A percentile compares a stretch with the other conserved stretches of the same genome.
Conservation (phyloP, 2,329 filamentous ascomycete genomes). For the Claviceps maximensis region DNA sequence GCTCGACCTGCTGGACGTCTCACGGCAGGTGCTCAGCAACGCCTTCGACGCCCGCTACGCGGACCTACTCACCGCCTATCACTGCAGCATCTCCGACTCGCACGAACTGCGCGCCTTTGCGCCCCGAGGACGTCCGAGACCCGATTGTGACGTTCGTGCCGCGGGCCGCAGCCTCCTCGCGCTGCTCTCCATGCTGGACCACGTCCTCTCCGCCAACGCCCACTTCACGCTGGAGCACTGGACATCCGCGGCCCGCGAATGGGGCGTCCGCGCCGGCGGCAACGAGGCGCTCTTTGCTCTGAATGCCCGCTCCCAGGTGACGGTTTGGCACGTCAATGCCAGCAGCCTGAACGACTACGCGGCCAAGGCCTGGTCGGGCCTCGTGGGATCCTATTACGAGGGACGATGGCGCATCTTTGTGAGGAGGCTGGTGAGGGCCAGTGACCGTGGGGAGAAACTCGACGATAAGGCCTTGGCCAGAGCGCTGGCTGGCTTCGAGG, state of each 20-base stretch:
- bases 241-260: conserved; percentile 23
- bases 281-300: conserved; percentile 25
- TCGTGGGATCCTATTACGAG: conserved; percentile 32
- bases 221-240: conserved; percentile 29
- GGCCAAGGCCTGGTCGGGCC: conserved; percentile 33
- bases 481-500: conserved; percentile 2
- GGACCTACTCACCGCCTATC: conserved; percentile 20
- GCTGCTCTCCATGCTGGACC: conserved; percentile 25
- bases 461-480: conserved; percentile 1
- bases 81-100: conserved; percentile 9
- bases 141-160: conserved; percentile 1
- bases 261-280: conserved; percentile 11
- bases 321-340: conserved; percentile 28
- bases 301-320: conserved; percentile 36
- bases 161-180: conserved; percentile 18
- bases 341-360: conserved; percentile 33
- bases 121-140: neutral
- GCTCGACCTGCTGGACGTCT: conserved; percentile 35
- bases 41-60: conserved; percentile 27
- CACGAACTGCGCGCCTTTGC: conserved; percentile 10
- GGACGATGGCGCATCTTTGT: conserved; percentile 33
- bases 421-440: conserved; percentile 19
- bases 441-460: neutral
- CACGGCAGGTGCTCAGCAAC: conserved; percentile 34
- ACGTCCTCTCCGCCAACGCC: conserved; percentile 25